Percentiles rank a stretch among this genome's conserved stretches.
Conservation (phyloP, 331 rosid species). For the Malus hybrid region DNA sequence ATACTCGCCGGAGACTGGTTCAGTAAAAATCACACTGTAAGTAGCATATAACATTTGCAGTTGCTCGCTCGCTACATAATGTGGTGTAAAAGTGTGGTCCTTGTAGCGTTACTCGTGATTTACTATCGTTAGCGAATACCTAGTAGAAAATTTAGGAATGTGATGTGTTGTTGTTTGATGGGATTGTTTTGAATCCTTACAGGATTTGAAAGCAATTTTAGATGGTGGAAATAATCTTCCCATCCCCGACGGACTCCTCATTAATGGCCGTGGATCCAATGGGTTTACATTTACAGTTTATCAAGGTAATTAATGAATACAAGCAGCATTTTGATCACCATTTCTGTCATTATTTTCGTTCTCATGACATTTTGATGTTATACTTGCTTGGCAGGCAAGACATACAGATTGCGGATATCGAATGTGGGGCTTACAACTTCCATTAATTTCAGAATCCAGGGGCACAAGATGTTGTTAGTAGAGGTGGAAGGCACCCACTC, state of each 20-base stretch:
- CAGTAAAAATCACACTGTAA: slow-evolving; percentile 70
- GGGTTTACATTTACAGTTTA: slow-evolving; percentile 52
- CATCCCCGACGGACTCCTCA: slow-evolving; percentile 68
- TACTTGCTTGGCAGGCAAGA: slow-evolving; percentile 48
- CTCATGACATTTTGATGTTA: neutral
- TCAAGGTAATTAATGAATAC: slow-evolving; percentile 41
- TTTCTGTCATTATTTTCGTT: neutral
- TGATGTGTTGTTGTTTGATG: neutral
- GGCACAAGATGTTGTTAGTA: slow-evolving; percentile 64
- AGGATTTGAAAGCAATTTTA: slow-evolving; percentile 64
- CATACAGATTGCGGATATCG: slow-evolving; percentile 70
- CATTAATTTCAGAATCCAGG: slow-evolving; percentile 70
- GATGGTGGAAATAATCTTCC: slow-evolving; percentile 72
- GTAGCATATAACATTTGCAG: neutral
- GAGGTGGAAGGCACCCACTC: slow-evolving; percentile 92
- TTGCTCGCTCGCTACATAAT: neutral
- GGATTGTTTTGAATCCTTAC: neutral
- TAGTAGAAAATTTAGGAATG: neutral
- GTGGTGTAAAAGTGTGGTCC: neutral
- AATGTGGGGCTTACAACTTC: slow-evolving; percentile 70
- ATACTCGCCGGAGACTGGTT: slow-evolving; percentile 76
- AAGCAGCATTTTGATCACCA: neutral
- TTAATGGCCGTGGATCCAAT: slow-evolving; percentile 68
- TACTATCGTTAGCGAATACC: neutral
- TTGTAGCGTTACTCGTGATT: neutral